Conservation (phyloP, 768 basidiomycete genomes). For the Auricularia sp. region DNA sequence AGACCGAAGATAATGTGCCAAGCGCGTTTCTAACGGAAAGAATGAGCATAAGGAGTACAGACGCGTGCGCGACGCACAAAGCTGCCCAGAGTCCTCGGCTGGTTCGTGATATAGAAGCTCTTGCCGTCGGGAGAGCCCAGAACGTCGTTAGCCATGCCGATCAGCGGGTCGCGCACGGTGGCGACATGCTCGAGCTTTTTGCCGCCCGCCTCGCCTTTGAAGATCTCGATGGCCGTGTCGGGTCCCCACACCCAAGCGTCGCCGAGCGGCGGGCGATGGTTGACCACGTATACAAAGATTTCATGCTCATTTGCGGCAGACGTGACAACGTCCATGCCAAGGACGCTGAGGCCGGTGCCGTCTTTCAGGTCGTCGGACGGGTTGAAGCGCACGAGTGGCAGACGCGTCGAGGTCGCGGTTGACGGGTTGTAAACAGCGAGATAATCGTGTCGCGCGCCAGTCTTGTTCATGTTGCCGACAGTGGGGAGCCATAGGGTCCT, state of each 20-base stretch:
- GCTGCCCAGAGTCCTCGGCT: constrained; percentile 45
- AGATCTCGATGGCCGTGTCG: constrained; percentile 63
- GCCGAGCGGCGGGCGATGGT: constrained; percentile 49
- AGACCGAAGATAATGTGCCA: constrained; percentile 22
- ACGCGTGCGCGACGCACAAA: constrained; percentile 29
- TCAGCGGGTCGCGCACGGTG: constrained; percentile 46
- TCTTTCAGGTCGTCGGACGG: constrained; percentile 11
- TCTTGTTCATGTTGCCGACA: constrained; percentile 22
- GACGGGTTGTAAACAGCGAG: constrained; percentile 50
- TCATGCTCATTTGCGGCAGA: constrained; percentile 28
- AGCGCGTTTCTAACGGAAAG: constrained; percentile 14
- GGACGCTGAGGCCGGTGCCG: constrained; percentile 37
- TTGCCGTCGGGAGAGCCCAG: constrained; percentile 55
- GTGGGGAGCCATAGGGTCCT: constrained; percentile 47
- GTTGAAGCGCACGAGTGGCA: constrained; percentile 32
- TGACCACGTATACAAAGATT: constrained; percentile 61
- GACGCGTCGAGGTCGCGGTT: constrained; percentile 35
- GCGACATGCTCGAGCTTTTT: constrained; percentile 39
- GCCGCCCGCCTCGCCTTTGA: constrained; percentile 41
- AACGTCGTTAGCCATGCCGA: constrained; percentile 63
- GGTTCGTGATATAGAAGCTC: constrained; percentile 64
- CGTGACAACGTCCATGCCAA: constrained; percentile 62
- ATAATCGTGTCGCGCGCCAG: constrained; percentile 38
- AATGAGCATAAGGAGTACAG: not conserved
- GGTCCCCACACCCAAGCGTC: constrained; percentile 41